These are phyloP conservation scores for Myriosclerotinia duriaeana DNA, from an alignment of 2,329 filamentous ascomycete genomes.

Conservation along the genomic window DNA sequence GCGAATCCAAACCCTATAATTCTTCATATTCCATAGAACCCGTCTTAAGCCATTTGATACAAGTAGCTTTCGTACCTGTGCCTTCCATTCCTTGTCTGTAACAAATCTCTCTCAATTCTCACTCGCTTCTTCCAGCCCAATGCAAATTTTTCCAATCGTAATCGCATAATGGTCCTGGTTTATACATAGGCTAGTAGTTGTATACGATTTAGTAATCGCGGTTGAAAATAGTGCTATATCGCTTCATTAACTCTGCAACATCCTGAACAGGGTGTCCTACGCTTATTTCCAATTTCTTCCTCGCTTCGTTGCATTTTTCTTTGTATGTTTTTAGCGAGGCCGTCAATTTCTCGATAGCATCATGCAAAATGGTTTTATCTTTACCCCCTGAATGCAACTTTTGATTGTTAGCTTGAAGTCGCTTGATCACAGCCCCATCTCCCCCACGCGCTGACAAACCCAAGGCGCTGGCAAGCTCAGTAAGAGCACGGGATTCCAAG, in stretches of 20 bases:
- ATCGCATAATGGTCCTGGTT: conserved; percentile 20
- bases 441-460: not conserved
- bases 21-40: conserved; percentile 4
- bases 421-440: not conserved
- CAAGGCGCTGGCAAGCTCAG: not conserved
- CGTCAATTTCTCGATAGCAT: not conserved
- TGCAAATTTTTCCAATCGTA: conserved; percentile 32
- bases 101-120: conserved; percentile 28
- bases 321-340: not conserved
- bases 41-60: conserved; percentile 14
- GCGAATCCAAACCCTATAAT: not conserved
- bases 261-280: conserved; percentile 27
- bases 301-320: not conserved
- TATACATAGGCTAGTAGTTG: not conserved
- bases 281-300: conserved; percentile 23
- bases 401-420: not conserved
- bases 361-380: not conserved
- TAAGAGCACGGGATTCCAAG: not conserved
- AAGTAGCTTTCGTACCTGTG: not conserved
- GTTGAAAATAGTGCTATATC: not conserved
- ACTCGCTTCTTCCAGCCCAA: conserved; percentile 28
- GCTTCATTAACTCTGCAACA: not conserved
- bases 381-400: not conserved
- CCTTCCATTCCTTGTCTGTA: conserved; percentile 20
- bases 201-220: conserved; percentile 4